Conservation (phyloP, 108 stramenopile genomes). For the Nitzschia inconspicua region DNA sequence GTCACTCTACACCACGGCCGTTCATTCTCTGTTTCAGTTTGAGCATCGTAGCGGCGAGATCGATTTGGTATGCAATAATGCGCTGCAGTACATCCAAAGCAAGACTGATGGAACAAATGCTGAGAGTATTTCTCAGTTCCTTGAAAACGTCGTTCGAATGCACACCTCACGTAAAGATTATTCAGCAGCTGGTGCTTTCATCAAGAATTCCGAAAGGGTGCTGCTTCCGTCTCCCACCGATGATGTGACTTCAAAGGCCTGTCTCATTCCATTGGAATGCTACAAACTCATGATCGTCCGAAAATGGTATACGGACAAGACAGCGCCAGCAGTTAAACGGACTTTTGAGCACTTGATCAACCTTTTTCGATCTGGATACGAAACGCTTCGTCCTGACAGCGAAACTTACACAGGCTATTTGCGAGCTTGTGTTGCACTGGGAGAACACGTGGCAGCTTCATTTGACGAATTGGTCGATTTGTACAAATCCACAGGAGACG, state of each 20-base stretch:
- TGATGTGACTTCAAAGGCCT: background rate
- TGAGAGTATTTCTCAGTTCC: conserved; percentile 7
- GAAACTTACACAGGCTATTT: conserved; percentile 19
- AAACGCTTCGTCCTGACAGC: conserved; percentile 18
- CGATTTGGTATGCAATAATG: conserved; percentile 8
- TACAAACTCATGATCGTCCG: conserved; percentile 23
- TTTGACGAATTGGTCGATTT: conserved; percentile 23
- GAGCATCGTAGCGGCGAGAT: background rate
- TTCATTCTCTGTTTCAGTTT: conserved; percentile 5
- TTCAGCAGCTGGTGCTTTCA: conserved; percentile 10
- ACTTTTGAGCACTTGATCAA: conserved; percentile 6
- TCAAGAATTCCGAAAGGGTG: conserved; percentile 15
- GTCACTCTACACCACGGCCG: conserved; percentile 5
- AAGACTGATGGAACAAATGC: background rate
- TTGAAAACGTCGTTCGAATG: conserved; percentile 12
- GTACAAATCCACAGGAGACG: conserved; percentile 4
- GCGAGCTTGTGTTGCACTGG: background rate
- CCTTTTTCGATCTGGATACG: conserved; percentile 18
- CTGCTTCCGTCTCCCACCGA: background rate
- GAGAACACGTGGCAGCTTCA: background rate
- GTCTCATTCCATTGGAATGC: conserved; percentile 16
- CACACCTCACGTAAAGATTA: conserved; percentile 17
- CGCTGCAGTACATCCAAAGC: background rate
- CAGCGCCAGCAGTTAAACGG: background rate
- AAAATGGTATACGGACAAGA: conserved; percentile 23